Percentiles rank a stretch among this genome's conserved stretches.
These are phyloP conservation scores for Holtermanniella nyarrowii DNA, from an alignment of 768 basidiomycete species.

Conservation along the genomic window DNA sequence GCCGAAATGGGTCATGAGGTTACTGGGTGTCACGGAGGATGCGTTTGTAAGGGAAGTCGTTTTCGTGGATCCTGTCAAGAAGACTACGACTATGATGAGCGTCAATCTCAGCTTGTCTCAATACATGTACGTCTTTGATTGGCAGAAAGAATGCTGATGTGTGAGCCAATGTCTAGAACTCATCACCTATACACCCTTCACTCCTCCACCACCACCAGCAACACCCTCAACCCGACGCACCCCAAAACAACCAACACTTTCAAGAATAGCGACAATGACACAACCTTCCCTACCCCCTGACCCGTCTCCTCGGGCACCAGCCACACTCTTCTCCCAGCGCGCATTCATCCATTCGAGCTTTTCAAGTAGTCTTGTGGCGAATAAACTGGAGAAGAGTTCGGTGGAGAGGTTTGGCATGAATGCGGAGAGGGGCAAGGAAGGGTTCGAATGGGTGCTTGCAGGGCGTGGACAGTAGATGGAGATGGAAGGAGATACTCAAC, in stretches of 20 bases:
- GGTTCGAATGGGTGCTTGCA: slow-evolving; percentile 78
- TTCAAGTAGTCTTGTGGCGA: slow-evolving; percentile 48
- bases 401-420: slow-evolving; percentile 85
- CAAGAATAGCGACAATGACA: neutral
- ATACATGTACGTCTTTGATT: slow-evolving; percentile 73
- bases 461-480: slow-evolving; percentile 73
- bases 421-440: slow-evolving; percentile 75
- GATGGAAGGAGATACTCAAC: too few species aligned
- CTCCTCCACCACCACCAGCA: slow-evolving; percentile 11
- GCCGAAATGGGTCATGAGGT: slow-evolving; percentile 82
- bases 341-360: slow-evolving; percentile 55
- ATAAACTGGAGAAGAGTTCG: slow-evolving; percentile 74
- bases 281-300: neutral
- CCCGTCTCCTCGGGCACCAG: neutral
- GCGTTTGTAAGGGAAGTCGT: slow-evolving; percentile 92
- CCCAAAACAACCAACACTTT: neutral
- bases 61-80: slow-evolving; percentile 73
- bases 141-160: too few species aligned
- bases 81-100: slow-evolving; percentile 73
- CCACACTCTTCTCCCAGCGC: slow-evolving; percentile 74
- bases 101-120: slow-evolving; percentile 92
- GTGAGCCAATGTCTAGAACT: slow-evolving; percentile 54
- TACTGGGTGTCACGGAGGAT: slow-evolving; percentile 86
- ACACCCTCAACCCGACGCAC: neutral
- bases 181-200: slow-evolving; percentile 70